These are phyloP conservation scores for Rutstroemia sp. DNA, from an alignment of 2,329 filamentous ascomycete species.

Conservation along the genomic window DNA sequence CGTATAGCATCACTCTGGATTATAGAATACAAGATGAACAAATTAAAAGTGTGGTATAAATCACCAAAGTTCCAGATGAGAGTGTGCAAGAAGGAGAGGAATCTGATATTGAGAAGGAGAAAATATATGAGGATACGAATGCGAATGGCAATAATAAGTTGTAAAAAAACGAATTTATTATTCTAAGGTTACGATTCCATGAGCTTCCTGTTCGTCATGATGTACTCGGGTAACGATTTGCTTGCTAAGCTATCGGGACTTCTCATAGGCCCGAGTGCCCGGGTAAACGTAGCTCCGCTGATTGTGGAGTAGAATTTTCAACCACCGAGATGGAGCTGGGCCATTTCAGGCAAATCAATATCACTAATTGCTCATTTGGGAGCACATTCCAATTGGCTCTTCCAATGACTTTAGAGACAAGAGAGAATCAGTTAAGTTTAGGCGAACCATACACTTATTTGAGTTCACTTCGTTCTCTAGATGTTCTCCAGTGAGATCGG, in stretches of 20 bases:
- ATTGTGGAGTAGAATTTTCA: background rate
- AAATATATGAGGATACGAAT: too few species aligned
- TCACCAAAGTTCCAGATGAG: too few species aligned
- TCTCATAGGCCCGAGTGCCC: constrained; percentile 4
- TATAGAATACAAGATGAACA: background rate
- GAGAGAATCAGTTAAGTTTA: too few species aligned
- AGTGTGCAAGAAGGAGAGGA: background rate
- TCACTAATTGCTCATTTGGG: background rate
- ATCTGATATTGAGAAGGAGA: background rate
- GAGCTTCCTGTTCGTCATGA: constrained; percentile 11
- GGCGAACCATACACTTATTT: too few species aligned
- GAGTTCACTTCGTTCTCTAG: too few species aligned
- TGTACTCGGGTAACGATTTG: background rate
- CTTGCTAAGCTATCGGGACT: constrained; percentile 9
- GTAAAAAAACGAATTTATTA: background rate
- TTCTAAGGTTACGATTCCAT: constrained; percentile 4
- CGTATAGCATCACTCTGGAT: constrained; percentile 47
- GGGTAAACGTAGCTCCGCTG: constrained; percentile 1
- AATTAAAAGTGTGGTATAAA: too few species aligned
- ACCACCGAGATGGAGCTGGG: too few species aligned
- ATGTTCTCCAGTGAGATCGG: too few species aligned
- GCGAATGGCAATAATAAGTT: background rate
- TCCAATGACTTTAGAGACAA: too few species aligned
- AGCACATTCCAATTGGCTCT: too few species aligned
- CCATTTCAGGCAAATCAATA: background rate